phyloP scores from a whole-genome alignment of 345 rosid genomes.

The Bruguiera sexangula region DNA sequence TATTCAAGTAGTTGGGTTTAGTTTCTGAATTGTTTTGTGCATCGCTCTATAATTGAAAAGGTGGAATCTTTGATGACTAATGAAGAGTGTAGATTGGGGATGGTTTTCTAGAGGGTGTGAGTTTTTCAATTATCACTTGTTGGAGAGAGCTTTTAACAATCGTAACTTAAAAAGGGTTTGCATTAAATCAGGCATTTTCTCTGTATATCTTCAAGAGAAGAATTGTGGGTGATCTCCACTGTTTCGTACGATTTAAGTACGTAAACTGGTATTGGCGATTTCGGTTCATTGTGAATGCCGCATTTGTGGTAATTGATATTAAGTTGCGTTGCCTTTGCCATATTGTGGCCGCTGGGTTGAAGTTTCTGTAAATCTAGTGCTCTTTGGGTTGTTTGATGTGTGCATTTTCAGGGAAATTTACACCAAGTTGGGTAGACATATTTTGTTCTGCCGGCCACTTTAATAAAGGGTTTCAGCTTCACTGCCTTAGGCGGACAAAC shows the following conservation, averaged over 20 bases:
- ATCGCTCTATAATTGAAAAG: no score
- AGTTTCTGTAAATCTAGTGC: neutral
- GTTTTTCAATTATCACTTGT: no score
- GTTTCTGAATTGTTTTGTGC: no score
- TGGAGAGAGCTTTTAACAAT: no score
- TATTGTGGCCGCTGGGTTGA: neutral
- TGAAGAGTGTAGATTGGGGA: no score
- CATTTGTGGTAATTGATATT: no score
- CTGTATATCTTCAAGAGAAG: neutral
- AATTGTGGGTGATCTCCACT: no score
- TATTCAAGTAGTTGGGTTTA: no score
- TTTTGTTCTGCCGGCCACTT: slow-evolving; percentile 6
- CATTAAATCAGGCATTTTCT: neutral
- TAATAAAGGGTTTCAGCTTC: slow-evolving; percentile 12
- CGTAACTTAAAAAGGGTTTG: no score
- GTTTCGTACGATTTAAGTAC: neutral
- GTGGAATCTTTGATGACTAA: no score
- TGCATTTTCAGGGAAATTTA: slow-evolving; percentile 24
- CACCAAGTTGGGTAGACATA: slow-evolving; percentile 13
- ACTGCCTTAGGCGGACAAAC: slow-evolving; percentile 16
- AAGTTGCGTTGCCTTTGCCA: neutral
- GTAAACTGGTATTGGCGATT: neutral
- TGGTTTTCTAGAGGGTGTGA: no score
- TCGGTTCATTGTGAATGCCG: no score
- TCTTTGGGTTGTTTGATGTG: slow-evolving; percentile 2